phyloP scores from a whole-genome alignment of 306 rosid species.

The Hylodesmum podocarpum region DNA sequence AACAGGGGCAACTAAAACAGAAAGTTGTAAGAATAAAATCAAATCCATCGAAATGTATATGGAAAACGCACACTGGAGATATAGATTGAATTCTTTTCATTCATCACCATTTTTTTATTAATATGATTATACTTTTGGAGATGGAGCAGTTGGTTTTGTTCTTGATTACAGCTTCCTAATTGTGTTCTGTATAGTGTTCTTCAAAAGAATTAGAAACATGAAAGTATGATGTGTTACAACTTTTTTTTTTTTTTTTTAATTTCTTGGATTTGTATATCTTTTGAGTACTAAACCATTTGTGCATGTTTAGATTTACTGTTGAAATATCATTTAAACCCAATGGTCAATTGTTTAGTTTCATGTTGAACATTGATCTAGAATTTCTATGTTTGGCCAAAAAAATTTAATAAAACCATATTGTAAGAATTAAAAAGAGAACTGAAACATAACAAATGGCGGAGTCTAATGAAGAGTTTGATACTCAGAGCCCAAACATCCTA shows the following conservation, averaged over 20 bases:
- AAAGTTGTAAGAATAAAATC: constrained; percentile 47
- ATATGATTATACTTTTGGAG: neutral
- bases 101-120: neutral
- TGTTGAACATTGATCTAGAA: too few relatives aligned
- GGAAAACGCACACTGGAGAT: constrained; percentile 42
- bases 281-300: neutral
- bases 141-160: constrained; percentile 14
- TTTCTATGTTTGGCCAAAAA: too few relatives aligned
- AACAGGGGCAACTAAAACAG: constrained; percentile 33
- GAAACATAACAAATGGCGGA: too few relatives aligned
- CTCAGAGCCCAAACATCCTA: too few relatives aligned
- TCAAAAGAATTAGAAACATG: neutral
- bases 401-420: too few relatives aligned
- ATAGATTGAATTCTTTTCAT: neutral
- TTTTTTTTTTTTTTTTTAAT: neutral
- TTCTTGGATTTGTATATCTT: constrained; percentile 5
- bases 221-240: neutral
- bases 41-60: constrained; percentile 50
- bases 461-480: too few relatives aligned
- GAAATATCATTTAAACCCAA: too few relatives aligned
- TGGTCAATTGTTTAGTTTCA: too few relatives aligned
- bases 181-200: neutral
- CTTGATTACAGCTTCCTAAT: neutral
- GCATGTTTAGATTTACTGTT: too few relatives aligned
- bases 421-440: too few relatives aligned